Evolutionary conservation across 495 filamentous ascomycete species (phyloP).

Genomic region (Lichenothelia convexa): DNA sequence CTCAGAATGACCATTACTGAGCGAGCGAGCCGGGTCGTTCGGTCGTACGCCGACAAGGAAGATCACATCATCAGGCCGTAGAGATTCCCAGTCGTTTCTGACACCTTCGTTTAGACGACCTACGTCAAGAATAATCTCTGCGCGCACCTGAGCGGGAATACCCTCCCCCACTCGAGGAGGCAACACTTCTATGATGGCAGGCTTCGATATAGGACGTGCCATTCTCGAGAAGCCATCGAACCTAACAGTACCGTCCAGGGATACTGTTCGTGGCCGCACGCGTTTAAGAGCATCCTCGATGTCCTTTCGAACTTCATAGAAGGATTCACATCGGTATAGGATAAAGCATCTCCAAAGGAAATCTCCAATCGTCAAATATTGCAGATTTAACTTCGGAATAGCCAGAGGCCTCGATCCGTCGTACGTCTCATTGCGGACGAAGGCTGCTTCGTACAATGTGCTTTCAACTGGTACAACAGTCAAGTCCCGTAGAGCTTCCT

Average conservation of each 20-base stretch:
- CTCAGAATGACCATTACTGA: slow-evolving; percentile 34
- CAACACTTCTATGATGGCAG: slow-evolving; percentile 72
- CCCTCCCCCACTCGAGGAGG: slow-evolving; percentile 71
- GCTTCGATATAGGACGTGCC: slow-evolving; percentile 72
- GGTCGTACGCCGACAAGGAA: slow-evolving; percentile 64
- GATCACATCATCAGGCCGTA: slow-evolving; percentile 76
- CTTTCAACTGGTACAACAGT: slow-evolving; percentile 65
- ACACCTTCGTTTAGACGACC: slow-evolving; percentile 55
- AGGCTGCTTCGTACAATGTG: slow-evolving; percentile 65
- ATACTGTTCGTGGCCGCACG: slow-evolving; percentile 51
- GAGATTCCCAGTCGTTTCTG: slow-evolving; percentile 75
- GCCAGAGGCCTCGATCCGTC: slow-evolving; percentile 78
- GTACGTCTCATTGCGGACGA: slow-evolving; percentile 73
- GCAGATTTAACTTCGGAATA: slow-evolving; percentile 86
- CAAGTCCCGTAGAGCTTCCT: slow-evolving; percentile 53
- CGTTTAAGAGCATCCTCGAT: slow-evolving; percentile 68
- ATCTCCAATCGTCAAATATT: slow-evolving; percentile 88
- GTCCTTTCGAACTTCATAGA: slow-evolving; percentile 84
- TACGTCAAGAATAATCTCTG: slow-evolving; percentile 79
- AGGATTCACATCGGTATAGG: slow-evolving; percentile 77
- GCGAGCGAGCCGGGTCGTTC: slow-evolving; percentile 29
- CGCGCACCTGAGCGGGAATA: slow-evolving; percentile 67
- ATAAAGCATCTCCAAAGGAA: slow-evolving; percentile 88
- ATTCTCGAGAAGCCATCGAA: slow-evolving; percentile 84
- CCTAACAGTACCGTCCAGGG: slow-evolving; percentile 38